Evolutionary conservation across 2,329 filamentous ascomycete species (phyloP), one percentile per base, ranked within the genome.

Genomic region (Diaporthe capsici): DNA sequence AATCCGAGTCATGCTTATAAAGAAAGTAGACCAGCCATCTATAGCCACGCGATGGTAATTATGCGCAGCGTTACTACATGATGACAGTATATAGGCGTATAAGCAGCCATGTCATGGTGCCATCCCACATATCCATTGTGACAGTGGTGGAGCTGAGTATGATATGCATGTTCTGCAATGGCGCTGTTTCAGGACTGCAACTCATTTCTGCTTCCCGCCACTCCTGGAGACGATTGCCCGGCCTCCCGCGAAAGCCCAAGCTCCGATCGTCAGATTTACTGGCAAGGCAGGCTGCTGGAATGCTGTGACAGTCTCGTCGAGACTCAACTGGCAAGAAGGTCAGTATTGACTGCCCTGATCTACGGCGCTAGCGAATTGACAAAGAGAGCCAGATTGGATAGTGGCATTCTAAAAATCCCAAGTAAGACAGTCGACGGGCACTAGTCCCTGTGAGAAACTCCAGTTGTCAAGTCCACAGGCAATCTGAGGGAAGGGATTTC

Each of bases 111-210:
- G 13, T 34, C 20, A n/a, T 28, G 61, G 34, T 57, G n/a, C 10
- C 7, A 39, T 20, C 8, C 2, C 44, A 53, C 20, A 17, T 3
- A 68, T 2, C n/a, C n/a, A 44, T 28, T 53, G 31, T 20, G n/a
- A 28, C 31, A 17, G 20, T 20, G 47, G 47, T 53, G 31, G 9
- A 20, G 4, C 47, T 12, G 17, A 53, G 20, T 12, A 42, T 28
- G 60, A 68, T 42, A 37, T 53, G 47, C 47, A 39, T 9, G 4
- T 39, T 53, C 22, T 53, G 65, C 28, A 68, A 68, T 68, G 65
- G 47, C 8, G 65, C 47, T 53, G 65, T 68, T 37, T 68, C 47
- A 68, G 10, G 53, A 22, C 20, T 7, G 63, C 44, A 68, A 12
- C 22, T 53, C 15, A 39, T 68, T 28, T 53, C 28, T 68, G 2